Percentiles rank a stretch among this genome's conserved stretches.
Evolutionary conservation across 2,329 filamentous ascomycete genomes (phyloP).

Genomic region (Arthrocladium fulminans): DNA sequence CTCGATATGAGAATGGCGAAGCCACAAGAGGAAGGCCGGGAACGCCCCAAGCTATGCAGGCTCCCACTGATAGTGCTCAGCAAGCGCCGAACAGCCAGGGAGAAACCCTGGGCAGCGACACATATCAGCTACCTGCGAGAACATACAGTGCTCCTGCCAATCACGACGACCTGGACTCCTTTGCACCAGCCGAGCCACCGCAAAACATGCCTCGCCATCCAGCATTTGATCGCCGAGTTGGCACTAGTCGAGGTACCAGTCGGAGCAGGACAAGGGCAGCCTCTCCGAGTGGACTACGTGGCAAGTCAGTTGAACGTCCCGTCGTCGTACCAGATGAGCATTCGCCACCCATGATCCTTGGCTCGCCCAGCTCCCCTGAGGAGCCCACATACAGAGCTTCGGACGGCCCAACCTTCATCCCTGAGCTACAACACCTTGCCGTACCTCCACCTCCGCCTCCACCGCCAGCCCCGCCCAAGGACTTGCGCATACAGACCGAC

Average conservation of each 20-base stretch:
- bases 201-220: constrained; percentile 22
- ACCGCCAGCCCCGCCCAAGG: constrained; percentile 27
- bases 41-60: constrained; percentile 79
- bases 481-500: constrained; percentile 23
- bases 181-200: constrained; percentile 13
- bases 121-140: constrained; percentile 28
- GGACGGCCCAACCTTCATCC: constrained; percentile 42
- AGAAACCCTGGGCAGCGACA: constrained; percentile 29
- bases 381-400: constrained; percentile 12
- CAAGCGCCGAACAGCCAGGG: constrained; percentile 47
- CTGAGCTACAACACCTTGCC: constrained; percentile 54
- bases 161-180: constrained; percentile 32
- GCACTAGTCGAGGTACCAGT: constrained; percentile 35
- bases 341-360: constrained; percentile 8
- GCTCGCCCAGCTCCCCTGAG: constrained; percentile 11
- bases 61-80: constrained; percentile 38
- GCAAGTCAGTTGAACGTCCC: constrained; percentile 2
- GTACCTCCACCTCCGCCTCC: constrained; percentile 45
- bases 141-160: constrained; percentile 24
- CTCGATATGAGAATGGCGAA: constrained; percentile 26
- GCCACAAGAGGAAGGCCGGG: constrained; percentile 70
- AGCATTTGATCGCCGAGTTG: constrained; percentile 19
- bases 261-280: constrained; percentile 45
- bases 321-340: constrained; percentile 9
- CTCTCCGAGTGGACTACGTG: constrained; percentile 22